Evolutionary conservation across 306 rosid species (phyloP), one percentile per base, ranked within the genome.

Genomic region (Medicago lupulina): DNA sequence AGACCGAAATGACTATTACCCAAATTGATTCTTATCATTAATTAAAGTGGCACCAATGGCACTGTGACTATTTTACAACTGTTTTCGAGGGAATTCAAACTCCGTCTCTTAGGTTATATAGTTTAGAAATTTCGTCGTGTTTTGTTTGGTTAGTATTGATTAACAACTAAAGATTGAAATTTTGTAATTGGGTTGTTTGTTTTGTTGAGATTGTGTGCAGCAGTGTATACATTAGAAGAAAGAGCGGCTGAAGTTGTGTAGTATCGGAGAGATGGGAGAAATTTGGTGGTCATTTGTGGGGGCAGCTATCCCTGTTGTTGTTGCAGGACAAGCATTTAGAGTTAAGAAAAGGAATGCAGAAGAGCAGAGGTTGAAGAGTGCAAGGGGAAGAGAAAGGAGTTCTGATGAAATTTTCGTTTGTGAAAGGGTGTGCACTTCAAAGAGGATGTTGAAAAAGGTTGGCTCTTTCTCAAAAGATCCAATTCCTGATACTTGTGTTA

Each of bases 381-480:
- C 92, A 0, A 79, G 91, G 67, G 97, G 98, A n/a, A 92, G 97
- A 71, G 97, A 90, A 85, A 87, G 90, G 89, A 94, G 83, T 81
- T 77, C 97, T 0, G 97, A 92, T 69, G 97, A 92, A 63, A 92
- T 92, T 34, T 92, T 94, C 64, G 96, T 92, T 3, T 94, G 98
- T 31, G 98, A 94, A 80, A 89, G 97, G 82, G 98, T 94, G 2
- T 94, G 98, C 53, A 90, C 96, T 0, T 90, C 98, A 0, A 94
- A 92, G 86, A 89, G 98, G 86, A 94, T 94, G 96, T 78, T 92
- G 73, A 88, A 92, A 12, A 94, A 90, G 89, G 95, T 94, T 9
- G 97, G 96, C 21, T 79, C 97, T 9, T 90, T 94, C 85, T 90
- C 98, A 2, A 94, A 94, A 87, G 98, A 94, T 67, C 97, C 98